Base-by-base conservation (phyloP, 495 filamentous ascomycete species). In the Neurospora terricola region DNA sequence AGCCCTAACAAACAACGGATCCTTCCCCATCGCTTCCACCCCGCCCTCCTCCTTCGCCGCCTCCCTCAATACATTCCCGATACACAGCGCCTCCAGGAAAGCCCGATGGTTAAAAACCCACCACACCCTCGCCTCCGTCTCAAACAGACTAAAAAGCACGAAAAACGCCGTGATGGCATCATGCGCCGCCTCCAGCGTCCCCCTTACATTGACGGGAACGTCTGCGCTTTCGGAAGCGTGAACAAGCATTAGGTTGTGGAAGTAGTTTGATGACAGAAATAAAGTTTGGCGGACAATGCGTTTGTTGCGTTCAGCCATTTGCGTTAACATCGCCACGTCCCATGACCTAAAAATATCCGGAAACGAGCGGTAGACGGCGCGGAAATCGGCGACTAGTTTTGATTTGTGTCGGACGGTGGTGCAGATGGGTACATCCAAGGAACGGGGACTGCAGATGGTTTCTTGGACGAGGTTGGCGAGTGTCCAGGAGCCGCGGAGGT, bases 101-200 rank as follows among this genome's bases (percentile, higher is more conserved):
- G 90, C 90, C 16, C 91, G 80, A 78, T 92, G 91, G 77, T 90
- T 89, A 77, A 92, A 92, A 7, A 92, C 90, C 90, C 91, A 93
- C 90, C 91, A 93, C 5, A 92, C 90, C 68, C 87, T 84, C 11
- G 90, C 90, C 79, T 93, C 90, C 39, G 82, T 82, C 74, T 88
- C 86, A 72, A 92, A 89, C 30, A 91, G 76, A 2, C 78, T 80
- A 77, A 88, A 90, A 14, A 93, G 83, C 37, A 91, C 82, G 81
- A 93, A 92, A 75, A 93, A 93, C 12, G 85, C 77, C 27, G 81
- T 82, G 39, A 91, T 84, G 16, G 89, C 90, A 72, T 89, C 87
- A 74, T 90, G 86, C 3, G 90, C 91, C 1, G 91, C 89, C 74
- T 92, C 90, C 23, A 93, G 82, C n/a, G 90, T 89, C 38, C 86